Evolutionary conservation across 305 asterid genomes (phyloP), one percentile per base, ranked within the genome.

Genomic region (Solanum aculeatissimum): DNA sequence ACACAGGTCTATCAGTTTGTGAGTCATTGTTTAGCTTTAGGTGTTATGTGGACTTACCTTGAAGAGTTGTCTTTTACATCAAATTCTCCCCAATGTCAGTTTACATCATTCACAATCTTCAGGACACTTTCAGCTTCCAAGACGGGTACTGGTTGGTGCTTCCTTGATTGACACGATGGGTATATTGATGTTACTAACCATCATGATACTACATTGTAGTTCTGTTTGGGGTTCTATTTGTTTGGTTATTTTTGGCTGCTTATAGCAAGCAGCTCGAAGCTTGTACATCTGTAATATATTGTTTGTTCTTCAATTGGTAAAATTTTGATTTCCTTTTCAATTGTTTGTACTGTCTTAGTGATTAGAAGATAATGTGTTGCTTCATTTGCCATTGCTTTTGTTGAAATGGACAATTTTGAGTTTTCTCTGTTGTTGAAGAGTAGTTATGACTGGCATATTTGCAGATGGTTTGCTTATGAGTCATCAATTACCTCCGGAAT

Each of bases 1-100:
- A 27, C 69, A 47, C 84, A 51, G 45, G 85, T 16, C 79, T 27
- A 45, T 11, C 80, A 83, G 40, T 55, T 35, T 72, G 85, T 42
- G n/a, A 70, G 70, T 74, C 25, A 32, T 79, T 72, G 27, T 35
- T 54, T 83, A 78, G 84, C 21, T 88, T 86, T 35, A 82, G 86
- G 80, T 45, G 63, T 47, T 0, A 15, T 18, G 0, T 25, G 15
- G 62, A 45, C n/a, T 75, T 29, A 7, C 45, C 27, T 4, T 1
- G 27, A 11, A 11, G 40, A 75, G 81, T 25, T 49, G 47, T 75
- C 47, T 75, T 75, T 43, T 38, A 1, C 82, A 51, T 77, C 2
- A 77, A 53, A 1, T 51, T 15, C 82, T 16, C 82, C 51, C 65
- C 25, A 16, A 9, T 9, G 2, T 19, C 63, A 49, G 63, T 75